phyloP scores from a whole-genome alignment of 2,329 filamentous ascomycete species.

The Hymenoscyphus fructigenus region DNA sequence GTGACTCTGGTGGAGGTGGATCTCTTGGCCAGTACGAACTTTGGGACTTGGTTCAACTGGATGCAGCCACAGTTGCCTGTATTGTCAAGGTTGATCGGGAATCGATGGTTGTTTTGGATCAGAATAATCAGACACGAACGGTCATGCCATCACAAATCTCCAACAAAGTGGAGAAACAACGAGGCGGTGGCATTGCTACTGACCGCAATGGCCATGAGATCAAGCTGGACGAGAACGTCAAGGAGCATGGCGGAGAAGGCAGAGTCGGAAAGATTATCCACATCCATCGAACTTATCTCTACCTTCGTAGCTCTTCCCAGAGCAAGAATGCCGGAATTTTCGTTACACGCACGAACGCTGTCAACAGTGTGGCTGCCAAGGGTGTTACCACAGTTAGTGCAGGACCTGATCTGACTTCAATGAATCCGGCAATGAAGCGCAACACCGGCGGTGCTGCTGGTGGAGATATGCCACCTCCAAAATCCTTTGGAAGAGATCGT shows the following conservation, averaged over 20 bases:
- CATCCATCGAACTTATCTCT: constrained; percentile 90
- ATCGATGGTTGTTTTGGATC: constrained; percentile 84
- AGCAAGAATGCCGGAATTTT: constrained; percentile 89
- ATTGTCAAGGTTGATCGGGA: constrained; percentile 95
- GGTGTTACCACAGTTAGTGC: constrained; percentile 61
- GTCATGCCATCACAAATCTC: constrained; percentile 89
- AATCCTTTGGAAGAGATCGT: constrained; percentile 74
- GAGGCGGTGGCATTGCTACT: constrained; percentile 83
- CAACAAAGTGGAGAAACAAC: constrained; percentile 74
- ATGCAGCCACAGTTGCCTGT: constrained; percentile 87
- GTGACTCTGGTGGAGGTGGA: constrained; percentile 84
- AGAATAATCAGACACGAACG: constrained; percentile 79
- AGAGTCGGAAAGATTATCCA: constrained; percentile 88
- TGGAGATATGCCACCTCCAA: constrained; percentile 64
- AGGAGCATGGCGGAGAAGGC: constrained; percentile 82
- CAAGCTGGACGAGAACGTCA: constrained; percentile 84
- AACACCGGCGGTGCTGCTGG: constrained; percentile 56
- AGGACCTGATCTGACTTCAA: constrained; percentile 80
- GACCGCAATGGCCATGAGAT: constrained; percentile 94
- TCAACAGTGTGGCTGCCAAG: constrained; percentile 91
- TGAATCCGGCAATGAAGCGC: constrained; percentile 87
- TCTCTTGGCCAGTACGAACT: constrained; percentile 86
- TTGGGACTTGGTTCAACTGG: constrained; percentile 91
- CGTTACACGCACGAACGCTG: constrained; percentile 80
- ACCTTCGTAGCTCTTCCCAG: constrained; percentile 79